A percentile compares a stretch with the other conserved stretches of the same genome.
Conservation (phyloP, 345 rosid genomes). For the Dimocarpus longan region DNA sequence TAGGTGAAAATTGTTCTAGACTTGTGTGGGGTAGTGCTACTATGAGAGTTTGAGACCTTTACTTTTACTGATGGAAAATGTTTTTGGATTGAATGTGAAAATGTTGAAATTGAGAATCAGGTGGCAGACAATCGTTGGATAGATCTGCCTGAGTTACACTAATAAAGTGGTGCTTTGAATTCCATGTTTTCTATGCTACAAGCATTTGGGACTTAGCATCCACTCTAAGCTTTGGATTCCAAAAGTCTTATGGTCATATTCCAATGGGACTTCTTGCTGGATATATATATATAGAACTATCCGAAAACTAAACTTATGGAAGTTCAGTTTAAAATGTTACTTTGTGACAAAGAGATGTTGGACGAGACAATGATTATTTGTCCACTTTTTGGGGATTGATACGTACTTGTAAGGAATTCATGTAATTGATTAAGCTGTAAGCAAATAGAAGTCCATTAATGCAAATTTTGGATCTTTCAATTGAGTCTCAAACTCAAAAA, state of each 20-base stretch:
- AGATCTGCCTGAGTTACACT: background rate
- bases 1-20: background rate
- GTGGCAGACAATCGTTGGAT: background rate
- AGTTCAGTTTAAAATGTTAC: too few relatives aligned
- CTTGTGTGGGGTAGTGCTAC: background rate
- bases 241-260: background rate
- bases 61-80: background rate
- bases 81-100: background rate
- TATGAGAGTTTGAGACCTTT: background rate
- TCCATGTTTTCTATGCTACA: background rate
- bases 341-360: too few relatives aligned
- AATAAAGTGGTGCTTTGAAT: background rate
- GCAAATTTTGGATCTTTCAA: background rate
- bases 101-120: background rate
- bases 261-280: background rate
- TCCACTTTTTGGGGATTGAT: background rate
- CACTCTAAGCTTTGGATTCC: background rate
- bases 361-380: background rate
- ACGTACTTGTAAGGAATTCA: background rate
- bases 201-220: slow-evolving; percentile 2
- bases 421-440: slow-evolving; percentile 8
- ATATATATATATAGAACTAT: background rate
- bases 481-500: background rate
- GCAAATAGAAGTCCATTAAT: background rate
- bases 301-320: background rate